Base-by-base conservation (phyloP, 2,329 filamentous ascomycete genomes). In the Cylindrodendrum hubeiense region DNA sequence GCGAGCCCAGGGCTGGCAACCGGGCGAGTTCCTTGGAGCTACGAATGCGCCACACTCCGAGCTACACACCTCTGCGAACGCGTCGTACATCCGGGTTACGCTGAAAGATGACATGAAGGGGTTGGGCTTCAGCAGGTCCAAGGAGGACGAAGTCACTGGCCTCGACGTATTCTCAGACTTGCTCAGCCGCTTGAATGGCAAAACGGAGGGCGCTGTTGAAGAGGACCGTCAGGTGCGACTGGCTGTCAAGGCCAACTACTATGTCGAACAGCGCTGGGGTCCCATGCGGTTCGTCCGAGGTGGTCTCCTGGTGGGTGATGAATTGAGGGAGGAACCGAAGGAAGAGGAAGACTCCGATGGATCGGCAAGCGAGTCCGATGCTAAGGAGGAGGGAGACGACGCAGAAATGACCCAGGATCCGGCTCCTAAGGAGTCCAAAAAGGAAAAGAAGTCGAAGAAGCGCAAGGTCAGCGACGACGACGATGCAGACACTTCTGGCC, bases 41-140 rank as follows among this genome's bases (percentile, higher is more conserved):
- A 87, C 91, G 74, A 86, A 94, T 77, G 90, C 94, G 8, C 81
- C 89, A 0, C 94, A 97, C 74, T 86, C 92, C 30, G 88, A 90
- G 50, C 88, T 92, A 67, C 93, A 95, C 79, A 95, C 92, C 22
- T 88, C 90, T 3, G 94, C 93, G 43, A 97, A 92, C 78, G 88
- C 92, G 26, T 93, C 93, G 3, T 93, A 97, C 77, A 96, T 98
- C 74, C 91, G 92, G 65, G 93, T 97, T 41, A 82, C 90, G 30
- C 81, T 98, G 68, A 97, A 97, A 76, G 95, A 98, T 76, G 94
- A 98, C 78, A 97, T 91, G 73, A 88, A 97, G 46, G 96, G 96
- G 3, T 84, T 99, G 46, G 96, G 96, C 30, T 96, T 95, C 69
- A 91, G 91, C 78, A 86, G 89, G 68, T 91, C 91, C 59, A 90